Evolutionary conservation across 305 asterid genomes (phyloP), one percentile per base, ranked within the genome.

Genomic region (Rubia peregrina): DNA sequence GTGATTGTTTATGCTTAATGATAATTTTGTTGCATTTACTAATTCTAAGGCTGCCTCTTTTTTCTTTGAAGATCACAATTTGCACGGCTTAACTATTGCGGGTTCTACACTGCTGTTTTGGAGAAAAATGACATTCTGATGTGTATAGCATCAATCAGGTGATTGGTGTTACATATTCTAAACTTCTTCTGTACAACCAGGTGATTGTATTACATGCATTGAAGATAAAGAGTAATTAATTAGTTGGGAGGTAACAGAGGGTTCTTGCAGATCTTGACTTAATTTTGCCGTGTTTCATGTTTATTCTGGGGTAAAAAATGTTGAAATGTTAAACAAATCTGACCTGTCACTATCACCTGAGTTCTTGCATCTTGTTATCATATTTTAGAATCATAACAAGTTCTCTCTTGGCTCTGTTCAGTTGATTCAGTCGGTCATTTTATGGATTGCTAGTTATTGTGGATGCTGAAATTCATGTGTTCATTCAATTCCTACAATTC

Each of bases 61-160:
- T 79, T 81, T 79, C 46, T 79, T 78, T 71, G 71, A 89, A 93
- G 98, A 77, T 91, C 98, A 69, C 87, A 87, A 64, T 88, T 86
- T 76, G 84, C 95, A 7, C 91, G 98, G 51, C 85, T 91, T 72
- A 85, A 90, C 84, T 91, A 90, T 66, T 71, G 69, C 67, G 96
- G 98, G 43, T 91, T 91, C 75, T 88, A 85, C 82, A 87, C 95
- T 2, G 86, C 80, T 74, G 77, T 90, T 67, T 80, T 91, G 89
- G 96, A 91, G 85, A 87, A 87, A 81, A 85, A 91, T 75, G 98
- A 91, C 73, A 74, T 81, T 21, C 62, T 87, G 72, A 68, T 87
- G 68, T 89, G 85, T 48, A 93, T 91, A 69, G 98, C 98, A 65
- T 85, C 92, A 71, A 83, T 91, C 80, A 90, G 98, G 98, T 91